These are phyloP conservation scores for Hemileia vastatrix DNA, from an alignment of 1,284 basidiomycete species.

Conservation along the genomic window DNA sequence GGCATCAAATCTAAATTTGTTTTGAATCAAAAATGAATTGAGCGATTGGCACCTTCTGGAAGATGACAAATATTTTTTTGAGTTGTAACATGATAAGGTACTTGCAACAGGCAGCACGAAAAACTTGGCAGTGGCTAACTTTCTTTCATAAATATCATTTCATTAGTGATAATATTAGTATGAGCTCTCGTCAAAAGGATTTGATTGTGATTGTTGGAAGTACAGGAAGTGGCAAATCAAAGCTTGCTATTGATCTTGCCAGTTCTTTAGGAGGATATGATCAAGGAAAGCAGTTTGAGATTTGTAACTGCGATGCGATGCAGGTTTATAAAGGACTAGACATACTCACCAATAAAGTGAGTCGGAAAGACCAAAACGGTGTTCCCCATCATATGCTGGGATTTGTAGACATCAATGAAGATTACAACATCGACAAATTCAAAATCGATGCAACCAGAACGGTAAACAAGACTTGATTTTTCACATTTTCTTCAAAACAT, in stretches of 20 bases:
- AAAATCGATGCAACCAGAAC: constrained; percentile 36
- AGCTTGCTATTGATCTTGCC: constrained; percentile 79
- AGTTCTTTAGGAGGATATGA: constrained; percentile 48
- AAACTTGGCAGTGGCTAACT: too few relatives aligned
- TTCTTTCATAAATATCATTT: too few relatives aligned
- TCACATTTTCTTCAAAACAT: not conserved
- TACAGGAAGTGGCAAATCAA: constrained; percentile 94
- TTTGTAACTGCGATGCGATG: constrained; percentile 97
- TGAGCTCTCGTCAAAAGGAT: too few relatives aligned
- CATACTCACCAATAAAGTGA: constrained; percentile 90
- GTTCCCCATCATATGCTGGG: constrained; percentile 82
- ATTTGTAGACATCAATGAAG: constrained; percentile 71
- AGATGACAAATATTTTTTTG: too few relatives aligned
- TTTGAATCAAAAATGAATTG: too few relatives aligned
- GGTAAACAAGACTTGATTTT: not conserved
- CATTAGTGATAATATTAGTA: too few relatives aligned
- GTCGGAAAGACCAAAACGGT: constrained; percentile 62
- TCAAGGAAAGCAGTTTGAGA: too few relatives aligned
- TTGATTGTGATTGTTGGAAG: constrained; percentile 76
- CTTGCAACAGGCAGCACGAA: too few relatives aligned
- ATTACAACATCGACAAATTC: constrained; percentile 56
- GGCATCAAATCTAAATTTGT: too few relatives aligned
- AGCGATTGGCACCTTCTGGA: too few relatives aligned
- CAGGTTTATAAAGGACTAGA: constrained; percentile 92
- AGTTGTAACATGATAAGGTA: too few relatives aligned